These are phyloP conservation scores for Keithomyces neogunnii DNA, from an alignment of 2,329 filamentous ascomycete species.

Conservation along the genomic window DNA sequence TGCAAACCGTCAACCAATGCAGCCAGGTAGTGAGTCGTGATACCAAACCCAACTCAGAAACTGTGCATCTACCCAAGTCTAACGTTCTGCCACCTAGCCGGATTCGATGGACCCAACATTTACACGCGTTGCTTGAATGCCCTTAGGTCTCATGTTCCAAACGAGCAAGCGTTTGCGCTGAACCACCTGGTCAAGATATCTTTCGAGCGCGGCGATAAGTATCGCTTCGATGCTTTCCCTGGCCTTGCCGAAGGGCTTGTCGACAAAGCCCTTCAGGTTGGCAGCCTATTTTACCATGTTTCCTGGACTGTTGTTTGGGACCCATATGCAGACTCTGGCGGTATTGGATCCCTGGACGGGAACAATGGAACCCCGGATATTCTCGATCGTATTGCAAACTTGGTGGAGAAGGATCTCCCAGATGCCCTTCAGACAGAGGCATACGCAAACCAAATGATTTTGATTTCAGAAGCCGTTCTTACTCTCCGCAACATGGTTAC, in stretches of 20 bases:
- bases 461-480: slow-evolving; percentile 77
- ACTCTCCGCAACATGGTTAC: slow-evolving; percentile 96
- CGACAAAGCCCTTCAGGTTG: slow-evolving; percentile 73
- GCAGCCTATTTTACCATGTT: slow-evolving; percentile 71
- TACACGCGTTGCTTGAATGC: slow-evolving; percentile 83
- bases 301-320: slow-evolving; percentile 72
- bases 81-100: slow-evolving; percentile 25
- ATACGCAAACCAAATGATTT: slow-evolving; percentile 61
- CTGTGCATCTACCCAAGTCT: background rate
- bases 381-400: slow-evolving; percentile 59
- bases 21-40: slow-evolving; percentile 52
- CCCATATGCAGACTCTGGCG: slow-evolving; percentile 41
- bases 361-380: slow-evolving; percentile 42
- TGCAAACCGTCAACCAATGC: slow-evolving; percentile 34
- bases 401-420: slow-evolving; percentile 50
- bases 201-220: slow-evolving; percentile 89
- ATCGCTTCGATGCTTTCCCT: slow-evolving; percentile 86
- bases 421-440: slow-evolving; percentile 66
- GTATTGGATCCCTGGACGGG: slow-evolving; percentile 36
- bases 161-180: slow-evolving; percentile 86
- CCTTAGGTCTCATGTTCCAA: slow-evolving; percentile 66
- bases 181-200: slow-evolving; percentile 95
- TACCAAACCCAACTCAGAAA: background rate
- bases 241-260: slow-evolving; percentile 82
- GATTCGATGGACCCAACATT: slow-evolving; percentile 75